Evolutionary conservation across 2,329 filamentous ascomycete genomes (phyloP), one percentile per base, ranked within the genome.

Genomic region (Ceratocystis destructans): DNA sequence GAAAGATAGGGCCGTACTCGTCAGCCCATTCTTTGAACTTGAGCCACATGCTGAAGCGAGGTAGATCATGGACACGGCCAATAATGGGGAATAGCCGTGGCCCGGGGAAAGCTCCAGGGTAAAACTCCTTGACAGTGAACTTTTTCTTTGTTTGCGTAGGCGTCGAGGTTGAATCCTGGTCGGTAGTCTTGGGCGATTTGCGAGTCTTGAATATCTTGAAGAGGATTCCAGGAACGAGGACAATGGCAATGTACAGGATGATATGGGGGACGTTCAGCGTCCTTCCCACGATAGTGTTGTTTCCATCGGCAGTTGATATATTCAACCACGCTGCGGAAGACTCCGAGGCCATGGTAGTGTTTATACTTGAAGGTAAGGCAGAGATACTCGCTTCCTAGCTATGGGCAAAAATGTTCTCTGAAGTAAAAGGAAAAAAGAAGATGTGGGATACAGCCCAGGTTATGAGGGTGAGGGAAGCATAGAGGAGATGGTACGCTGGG

Each of bases 11-110:
- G 0, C 77, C 77, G 61, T 76, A 73, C 20, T 72, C 71, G 64
- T 77, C 74, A 12, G 76, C 76, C 77, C 77, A 79, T 69, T 79
- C 76, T 69, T 78, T 77, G 71, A 81, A 80, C 72, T 80, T 81
- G 70, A 79, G 75, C 79, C 79, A 81, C 71, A 80, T 73, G 25
- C 73, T 72, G 67, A 79, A 77, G 53, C 76, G 74, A 7, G 79
- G 76, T 1, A 81, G 69, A 68, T 81, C 79, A 69, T 80, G 79
- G 15, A 81, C 74, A 61, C 79, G 76, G 37, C 79, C 79, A 20
- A 81, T 72, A 25, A 81, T 71, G 48, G 79, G 79, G 64, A 77
- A 79, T 69, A 79, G 78, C 65, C 72, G 75, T 10, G 79, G 79
- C 0, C 79, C 79, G 0, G 79, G 79, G 64, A 81, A 79, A 63